phyloP scores from a whole-genome alignment of 495 filamentous ascomycete genomes.

The Talaromyces trachyspermus region DNA sequence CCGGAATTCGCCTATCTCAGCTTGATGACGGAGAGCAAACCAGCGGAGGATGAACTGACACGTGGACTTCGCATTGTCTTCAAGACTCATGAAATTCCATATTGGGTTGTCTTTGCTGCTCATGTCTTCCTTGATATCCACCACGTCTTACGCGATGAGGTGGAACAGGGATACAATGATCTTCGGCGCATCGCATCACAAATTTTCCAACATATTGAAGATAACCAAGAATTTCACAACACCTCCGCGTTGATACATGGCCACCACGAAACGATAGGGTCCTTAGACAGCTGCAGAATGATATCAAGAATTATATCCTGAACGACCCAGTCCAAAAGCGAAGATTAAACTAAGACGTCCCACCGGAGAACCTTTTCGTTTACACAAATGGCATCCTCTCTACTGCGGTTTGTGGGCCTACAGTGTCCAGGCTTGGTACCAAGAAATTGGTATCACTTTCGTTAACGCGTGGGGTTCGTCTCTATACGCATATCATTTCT shows the following conservation, averaged over 20 bases:
- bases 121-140: slow-evolving; percentile 36
- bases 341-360: background rate
- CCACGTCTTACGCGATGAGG: slow-evolving; percentile 17
- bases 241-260: slow-evolving; percentile 25
- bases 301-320: slow-evolving; percentile 7
- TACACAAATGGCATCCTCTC: slow-evolving; percentile 18
- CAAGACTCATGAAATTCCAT: slow-evolving; percentile 14
- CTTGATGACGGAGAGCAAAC: slow-evolving; percentile 3
- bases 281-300: slow-evolving; percentile 11
- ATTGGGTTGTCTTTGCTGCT: slow-evolving; percentile 28
- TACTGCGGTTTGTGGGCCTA: slow-evolving; percentile 29
- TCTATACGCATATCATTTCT: slow-evolving; percentile 25
- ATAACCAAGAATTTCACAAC: slow-evolving; percentile 27
- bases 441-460: slow-evolving; percentile 21
- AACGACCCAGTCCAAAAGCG: background rate
- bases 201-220: slow-evolving; percentile 18
- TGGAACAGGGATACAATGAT: slow-evolving; percentile 9
- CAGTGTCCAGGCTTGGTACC: slow-evolving; percentile 14
- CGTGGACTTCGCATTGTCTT: slow-evolving; percentile 21
- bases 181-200: slow-evolving; percentile 11
- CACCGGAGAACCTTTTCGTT: slow-evolving; percentile 10
- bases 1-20: slow-evolving; percentile 17
- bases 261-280: slow-evolving; percentile 18
- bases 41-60: slow-evolving; percentile 31
- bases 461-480: slow-evolving; percentile 30